Conservation (phyloP, 805 yeast genomes). For the Nakazawaea wickerhamii region DNA sequence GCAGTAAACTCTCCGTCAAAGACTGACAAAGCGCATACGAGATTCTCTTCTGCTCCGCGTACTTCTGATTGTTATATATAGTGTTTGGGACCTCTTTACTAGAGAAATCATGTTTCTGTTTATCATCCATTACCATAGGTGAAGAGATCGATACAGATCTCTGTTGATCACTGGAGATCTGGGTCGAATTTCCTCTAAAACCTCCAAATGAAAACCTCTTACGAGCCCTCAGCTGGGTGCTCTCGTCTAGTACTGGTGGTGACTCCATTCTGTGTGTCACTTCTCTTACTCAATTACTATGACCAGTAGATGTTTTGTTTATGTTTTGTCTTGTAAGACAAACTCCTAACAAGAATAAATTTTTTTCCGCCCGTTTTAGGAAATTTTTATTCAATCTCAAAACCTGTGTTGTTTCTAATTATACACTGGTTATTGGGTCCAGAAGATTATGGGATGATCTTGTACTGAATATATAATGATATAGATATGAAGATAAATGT, state of each 20-base stretch:
- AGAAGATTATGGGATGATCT: no score
- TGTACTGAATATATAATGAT: no score
- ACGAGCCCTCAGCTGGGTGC: conserved; percentile 9
- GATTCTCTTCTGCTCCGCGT: conserved; percentile 1
- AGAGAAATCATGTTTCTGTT: neutral
- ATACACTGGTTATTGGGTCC: no score
- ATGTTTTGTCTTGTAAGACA: no score
- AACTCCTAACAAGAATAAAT: no score
- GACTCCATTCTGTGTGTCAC: neutral
- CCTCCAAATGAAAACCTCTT: conserved; percentile 4
- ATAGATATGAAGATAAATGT: no score
- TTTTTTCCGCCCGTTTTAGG: no score
- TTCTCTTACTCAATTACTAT: neutral
- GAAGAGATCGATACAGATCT: conserved; percentile 5
- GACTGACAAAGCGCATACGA: conserved; percentile 7
- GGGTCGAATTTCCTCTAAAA: neutral
- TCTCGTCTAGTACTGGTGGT: neutral
- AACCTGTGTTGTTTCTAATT: no score
- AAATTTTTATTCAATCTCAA: no score
- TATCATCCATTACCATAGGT: conserved; percentile 1
- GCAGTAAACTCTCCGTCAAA: conserved; percentile 1
- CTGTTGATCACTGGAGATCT: neutral
- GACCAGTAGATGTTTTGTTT: conserved; percentile 1
- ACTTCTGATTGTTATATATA: conserved; percentile 5
- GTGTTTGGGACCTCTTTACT: conserved; percentile 1